Percentiles rank a stretch among this genome's conserved stretches.
Conservation (phyloP, 805 yeast species). For the Peterozyma toletana region DNA sequence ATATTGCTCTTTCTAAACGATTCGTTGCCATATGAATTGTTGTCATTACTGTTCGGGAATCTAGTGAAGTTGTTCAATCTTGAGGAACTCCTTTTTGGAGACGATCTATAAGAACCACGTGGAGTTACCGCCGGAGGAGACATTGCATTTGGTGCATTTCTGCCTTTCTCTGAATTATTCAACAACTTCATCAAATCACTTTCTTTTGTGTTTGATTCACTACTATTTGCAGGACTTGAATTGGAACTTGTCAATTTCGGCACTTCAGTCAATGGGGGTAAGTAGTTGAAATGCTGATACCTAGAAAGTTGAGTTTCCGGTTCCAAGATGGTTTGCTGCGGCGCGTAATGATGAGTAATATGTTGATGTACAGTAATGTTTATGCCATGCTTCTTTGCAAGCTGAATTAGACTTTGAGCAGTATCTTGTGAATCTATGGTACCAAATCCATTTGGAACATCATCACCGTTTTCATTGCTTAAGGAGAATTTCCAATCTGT, state of each 20-base stretch:
- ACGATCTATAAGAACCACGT: conserved; percentile 5
- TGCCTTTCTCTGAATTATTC: conserved; percentile 21
- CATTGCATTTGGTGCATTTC: conserved; percentile 2
- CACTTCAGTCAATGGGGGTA: conserved; percentile 64
- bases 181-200: conserved; percentile 37
- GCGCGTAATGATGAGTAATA: conserved; percentile 69
- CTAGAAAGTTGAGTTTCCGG: conserved; percentile 51
- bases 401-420: conserved; percentile 49
- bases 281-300: conserved; percentile 65
- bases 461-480: conserved; percentile 35
- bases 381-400: conserved; percentile 51
- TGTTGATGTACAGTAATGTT: conserved; percentile 78
- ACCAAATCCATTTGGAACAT: conserved; percentile 38
- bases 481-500: conserved; percentile 62
- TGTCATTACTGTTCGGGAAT: conserved; percentile 7
- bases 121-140: neutral
- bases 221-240: conserved; percentile 29
- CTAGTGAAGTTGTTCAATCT: neutral
- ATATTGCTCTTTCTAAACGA: neutral
- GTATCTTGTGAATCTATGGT: conserved; percentile 42
- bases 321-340: conserved; percentile 30
- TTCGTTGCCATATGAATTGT: conserved; percentile 3
- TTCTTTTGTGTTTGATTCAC: conserved; percentile 20
- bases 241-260: conserved; percentile 62
- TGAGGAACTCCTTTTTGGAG: conserved; percentile 4